Conservation (phyloP, 371 early-diverging fungal species). For the Saksenaea vasiformis region DNA sequence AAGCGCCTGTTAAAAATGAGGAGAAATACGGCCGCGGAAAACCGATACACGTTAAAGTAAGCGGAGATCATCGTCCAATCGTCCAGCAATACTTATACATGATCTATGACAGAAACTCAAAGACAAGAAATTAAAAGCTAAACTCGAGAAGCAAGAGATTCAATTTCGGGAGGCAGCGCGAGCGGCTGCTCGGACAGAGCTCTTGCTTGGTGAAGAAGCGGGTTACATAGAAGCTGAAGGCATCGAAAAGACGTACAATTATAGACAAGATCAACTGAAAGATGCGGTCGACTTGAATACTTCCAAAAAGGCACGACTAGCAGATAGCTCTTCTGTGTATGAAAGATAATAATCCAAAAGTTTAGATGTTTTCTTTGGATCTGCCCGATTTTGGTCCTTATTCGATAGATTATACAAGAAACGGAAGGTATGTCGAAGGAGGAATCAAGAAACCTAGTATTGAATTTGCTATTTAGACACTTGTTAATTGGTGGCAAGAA, state of each 20-base stretch:
- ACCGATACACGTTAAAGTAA: slow-evolving; percentile 27
- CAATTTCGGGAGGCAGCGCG: slow-evolving; percentile 68
- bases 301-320: slow-evolving; percentile 64
- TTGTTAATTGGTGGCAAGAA: slow-evolving; percentile 88
- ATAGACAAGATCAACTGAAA: slow-evolving; percentile 78
- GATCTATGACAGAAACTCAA: slow-evolving; percentile 35
- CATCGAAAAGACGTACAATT: slow-evolving; percentile 86
- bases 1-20: slow-evolving; percentile 30
- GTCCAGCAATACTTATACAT: neutral
- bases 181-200: slow-evolving; percentile 77
- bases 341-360: neutral
- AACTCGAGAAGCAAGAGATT: slow-evolving; percentile 61
- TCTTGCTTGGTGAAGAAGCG: slow-evolving; percentile 74
- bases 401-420: slow-evolving; percentile 84
- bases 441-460: neutral
- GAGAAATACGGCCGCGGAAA: slow-evolving; percentile 34
- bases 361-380: slow-evolving; percentile 77
- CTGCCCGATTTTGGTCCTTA: slow-evolving; percentile 91
- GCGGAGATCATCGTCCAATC: neutral
- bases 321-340: neutral
- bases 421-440: slow-evolving; percentile 66
- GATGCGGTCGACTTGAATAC: slow-evolving; percentile 82
- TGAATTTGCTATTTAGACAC: slow-evolving; percentile 39
- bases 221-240: slow-evolving; percentile 88
- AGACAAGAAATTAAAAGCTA: slow-evolving; percentile 68